phyloP scores from a whole-genome alignment of 768 basidiomycete species.

The Tulasnella sp. region DNA sequence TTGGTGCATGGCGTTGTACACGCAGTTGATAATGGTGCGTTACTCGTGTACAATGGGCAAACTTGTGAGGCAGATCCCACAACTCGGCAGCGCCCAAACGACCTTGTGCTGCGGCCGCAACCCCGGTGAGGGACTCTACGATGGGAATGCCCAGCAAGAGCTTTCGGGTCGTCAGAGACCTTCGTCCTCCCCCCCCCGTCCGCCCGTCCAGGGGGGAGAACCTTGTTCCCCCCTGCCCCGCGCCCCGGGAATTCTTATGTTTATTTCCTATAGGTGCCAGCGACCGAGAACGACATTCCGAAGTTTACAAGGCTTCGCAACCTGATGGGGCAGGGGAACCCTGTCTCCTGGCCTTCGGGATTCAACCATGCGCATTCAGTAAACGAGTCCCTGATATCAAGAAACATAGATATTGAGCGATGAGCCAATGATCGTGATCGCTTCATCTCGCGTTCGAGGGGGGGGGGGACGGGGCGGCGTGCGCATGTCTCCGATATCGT shows the following conservation, averaged over 20 bases:
- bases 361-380: not conserved
- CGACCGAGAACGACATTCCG: not conserved
- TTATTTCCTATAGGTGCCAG: not conserved
- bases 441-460: not conserved
- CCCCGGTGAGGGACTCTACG: not conserved
- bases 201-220: not conserved
- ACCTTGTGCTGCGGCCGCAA: not conserved
- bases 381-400: not conserved
- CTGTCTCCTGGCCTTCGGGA: not conserved
- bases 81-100: not conserved
- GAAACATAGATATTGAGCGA: not conserved
- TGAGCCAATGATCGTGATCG: not conserved
- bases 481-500: not conserved
- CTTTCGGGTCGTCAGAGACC: not conserved
- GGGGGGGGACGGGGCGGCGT: not conserved
- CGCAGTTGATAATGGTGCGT: not conserved
- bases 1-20: not conserved
- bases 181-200: not conserved
- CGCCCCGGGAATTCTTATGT: not conserved
- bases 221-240: not conserved
- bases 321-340: not conserved
- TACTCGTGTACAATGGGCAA: not conserved
- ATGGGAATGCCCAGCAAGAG: not conserved
- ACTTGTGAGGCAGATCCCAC: not conserved
- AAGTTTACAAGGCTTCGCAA: not conserved